These are phyloP conservation scores for Trichophyton mentagrophytes DNA, from an alignment of 2,329 filamentous ascomycete species.

Conservation along the genomic window DNA sequence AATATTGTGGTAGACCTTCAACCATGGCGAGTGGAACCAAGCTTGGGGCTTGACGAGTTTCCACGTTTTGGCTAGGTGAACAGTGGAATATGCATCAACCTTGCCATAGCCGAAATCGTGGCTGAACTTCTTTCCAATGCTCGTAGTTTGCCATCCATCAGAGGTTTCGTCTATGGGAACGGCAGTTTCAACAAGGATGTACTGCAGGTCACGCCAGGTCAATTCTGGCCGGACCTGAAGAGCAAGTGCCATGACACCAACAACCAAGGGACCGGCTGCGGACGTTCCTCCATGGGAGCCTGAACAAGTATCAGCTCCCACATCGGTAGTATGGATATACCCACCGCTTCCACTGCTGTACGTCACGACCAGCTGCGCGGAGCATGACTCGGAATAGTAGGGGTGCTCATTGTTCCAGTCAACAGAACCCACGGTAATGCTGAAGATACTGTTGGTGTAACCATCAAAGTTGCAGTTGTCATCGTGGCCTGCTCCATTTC, in stretches of 20 bases:
- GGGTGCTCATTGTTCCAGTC: constrained; percentile 79
- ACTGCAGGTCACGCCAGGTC: constrained; percentile 89
- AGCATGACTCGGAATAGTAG: constrained; percentile 93
- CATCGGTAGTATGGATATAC: constrained; percentile 91
- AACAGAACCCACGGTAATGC: constrained; percentile 88
- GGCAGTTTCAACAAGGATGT: constrained; percentile 73
- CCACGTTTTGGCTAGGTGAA: constrained; percentile 77
- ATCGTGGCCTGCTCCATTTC: constrained; percentile 72
- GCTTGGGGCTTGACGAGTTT: constrained; percentile 84
- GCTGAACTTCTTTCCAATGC: constrained; percentile 74
- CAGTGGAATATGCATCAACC: constrained; percentile 72
- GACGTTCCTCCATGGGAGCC: constrained; percentile 84
- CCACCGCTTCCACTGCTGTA: constrained; percentile 87
- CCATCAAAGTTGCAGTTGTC: constrained; percentile 99
- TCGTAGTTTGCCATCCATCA: constrained; percentile 69
- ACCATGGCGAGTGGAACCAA: constrained; percentile 89
- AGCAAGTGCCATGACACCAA: constrained; percentile 81
- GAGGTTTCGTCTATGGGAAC: constrained; percentile 62
- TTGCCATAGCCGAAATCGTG: constrained; percentile 95
- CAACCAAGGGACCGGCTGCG: constrained; percentile 82
- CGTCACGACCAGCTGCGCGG: constrained; percentile 86
- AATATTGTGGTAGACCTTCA: constrained; percentile 73
- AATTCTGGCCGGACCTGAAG: constrained; percentile 75
- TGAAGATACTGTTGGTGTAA: constrained; percentile 99
- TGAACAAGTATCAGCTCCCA: constrained; percentile 70